Percentiles rank a stretch among this genome's conserved stretches.
These are phyloP conservation scores for Phaffomyces opuntiae DNA, from an alignment of 805 yeast genomes.

Conservation along the genomic window DNA sequence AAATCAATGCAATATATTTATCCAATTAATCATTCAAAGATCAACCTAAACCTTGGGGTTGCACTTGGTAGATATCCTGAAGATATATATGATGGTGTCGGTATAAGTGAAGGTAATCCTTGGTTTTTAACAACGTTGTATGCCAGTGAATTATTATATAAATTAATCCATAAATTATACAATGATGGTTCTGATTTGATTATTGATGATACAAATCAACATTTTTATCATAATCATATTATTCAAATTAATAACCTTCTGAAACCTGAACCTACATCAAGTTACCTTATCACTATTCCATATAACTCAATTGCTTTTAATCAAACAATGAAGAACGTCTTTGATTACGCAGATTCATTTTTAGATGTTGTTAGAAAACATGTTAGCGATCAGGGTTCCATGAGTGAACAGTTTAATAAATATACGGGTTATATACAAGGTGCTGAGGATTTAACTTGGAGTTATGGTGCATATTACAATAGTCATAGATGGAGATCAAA, in stretches of 20 bases:
- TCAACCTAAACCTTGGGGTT: constrained; percentile 38
- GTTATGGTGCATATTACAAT: constrained; percentile 71
- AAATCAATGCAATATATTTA: constrained; percentile 66
- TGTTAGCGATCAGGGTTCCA: constrained; percentile 57
- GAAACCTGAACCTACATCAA: neutral
- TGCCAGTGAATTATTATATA: constrained; percentile 58
- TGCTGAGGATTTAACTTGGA: constrained; percentile 85
- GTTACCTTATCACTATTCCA: constrained; percentile 17
- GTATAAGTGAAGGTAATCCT: constrained; percentile 77
- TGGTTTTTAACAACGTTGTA: constrained; percentile 82
- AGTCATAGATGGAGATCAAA: constrained; percentile 58
- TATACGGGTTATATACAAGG: constrained; percentile 83
- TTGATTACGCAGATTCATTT: constrained; percentile 62
- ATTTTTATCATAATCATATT: constrained; percentile 26
- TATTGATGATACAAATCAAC: constrained; percentile 26
- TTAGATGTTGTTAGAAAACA: constrained; percentile 51
- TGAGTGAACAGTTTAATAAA: constrained; percentile 86
- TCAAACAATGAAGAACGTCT: constrained; percentile 37
- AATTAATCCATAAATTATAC: constrained; percentile 40
- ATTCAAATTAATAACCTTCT: constrained; percentile 11
- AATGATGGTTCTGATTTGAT: constrained; percentile 35
- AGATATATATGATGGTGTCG: constrained; percentile 76
- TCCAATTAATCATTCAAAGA: constrained; percentile 59
- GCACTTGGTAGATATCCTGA: constrained; percentile 92
- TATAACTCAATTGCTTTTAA: constrained; percentile 35